phyloP scores from a whole-genome alignment of 805 yeast species.

The Candida quercuum region DNA sequence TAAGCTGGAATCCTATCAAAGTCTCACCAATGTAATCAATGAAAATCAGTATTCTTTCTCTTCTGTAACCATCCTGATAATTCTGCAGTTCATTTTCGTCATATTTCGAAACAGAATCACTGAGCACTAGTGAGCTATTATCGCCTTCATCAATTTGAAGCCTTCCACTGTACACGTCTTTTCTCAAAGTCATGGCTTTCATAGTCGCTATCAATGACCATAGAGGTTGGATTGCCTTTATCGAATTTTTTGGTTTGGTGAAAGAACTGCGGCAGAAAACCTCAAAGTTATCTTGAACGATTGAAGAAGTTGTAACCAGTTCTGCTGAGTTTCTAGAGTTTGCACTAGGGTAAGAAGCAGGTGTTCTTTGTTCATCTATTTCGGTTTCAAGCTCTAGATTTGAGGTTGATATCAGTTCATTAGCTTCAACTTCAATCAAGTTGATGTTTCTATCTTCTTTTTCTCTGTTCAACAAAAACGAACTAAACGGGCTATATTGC shows the following conservation, averaged over 20 bases:
- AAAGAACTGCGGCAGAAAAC: slow-evolving; percentile 17
- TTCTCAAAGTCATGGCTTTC: slow-evolving; percentile 41
- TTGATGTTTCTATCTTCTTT: slow-evolving; percentile 11
- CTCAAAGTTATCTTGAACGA: slow-evolving; percentile 23
- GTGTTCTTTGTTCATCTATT: slow-evolving; percentile 4
- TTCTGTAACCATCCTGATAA: slow-evolving; percentile 29
- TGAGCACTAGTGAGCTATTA: slow-evolving; percentile 17
- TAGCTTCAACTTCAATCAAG: slow-evolving; percentile 13
- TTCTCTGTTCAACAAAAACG: slow-evolving; percentile 8
- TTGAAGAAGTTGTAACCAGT: slow-evolving; percentile 15
- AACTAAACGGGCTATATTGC: slow-evolving; percentile 4
- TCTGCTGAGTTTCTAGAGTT: slow-evolving; percentile 3
- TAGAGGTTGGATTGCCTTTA: slow-evolving; percentile 36
- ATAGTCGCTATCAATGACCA: slow-evolving; percentile 51
- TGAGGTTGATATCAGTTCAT: slow-evolving; percentile 4
- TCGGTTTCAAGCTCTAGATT: not conserved
- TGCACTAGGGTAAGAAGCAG: slow-evolving; percentile 14
- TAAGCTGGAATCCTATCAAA: slow-evolving; percentile 44
- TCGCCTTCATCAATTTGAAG: slow-evolving; percentile 13
- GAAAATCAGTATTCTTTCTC: slow-evolving; percentile 29
- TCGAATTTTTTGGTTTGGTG: slow-evolving; percentile 13
- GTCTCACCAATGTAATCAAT: slow-evolving; percentile 49
- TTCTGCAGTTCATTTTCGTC: slow-evolving; percentile 25
- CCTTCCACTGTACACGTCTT: slow-evolving; percentile 40
- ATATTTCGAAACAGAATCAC: slow-evolving; percentile 18